phyloP scores from a whole-genome alignment of 345 rosid genomes.

The Salix suchowensis region DNA sequence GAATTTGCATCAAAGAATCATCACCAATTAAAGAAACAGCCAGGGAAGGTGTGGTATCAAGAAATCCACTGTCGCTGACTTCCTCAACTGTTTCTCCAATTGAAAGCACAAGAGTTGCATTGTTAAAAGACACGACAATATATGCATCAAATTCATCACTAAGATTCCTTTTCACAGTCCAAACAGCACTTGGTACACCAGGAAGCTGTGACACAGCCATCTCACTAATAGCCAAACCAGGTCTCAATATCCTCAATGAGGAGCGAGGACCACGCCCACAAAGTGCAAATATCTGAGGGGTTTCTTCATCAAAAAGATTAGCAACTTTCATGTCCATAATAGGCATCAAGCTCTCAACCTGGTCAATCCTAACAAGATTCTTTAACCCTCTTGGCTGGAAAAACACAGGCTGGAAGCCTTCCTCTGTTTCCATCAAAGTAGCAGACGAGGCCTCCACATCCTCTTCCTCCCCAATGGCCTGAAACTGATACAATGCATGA shows the following conservation, averaged over 20 bases:
- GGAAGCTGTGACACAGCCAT: conserved; percentile 99
- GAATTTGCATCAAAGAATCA: conserved; percentile 99
- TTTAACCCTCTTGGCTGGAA: conserved; percentile 88
- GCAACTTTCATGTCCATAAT: conserved; percentile 91
- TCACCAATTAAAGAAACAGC: conserved; percentile 93
- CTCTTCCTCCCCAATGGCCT: conserved; percentile 83
- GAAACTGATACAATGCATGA: conserved; percentile 91
- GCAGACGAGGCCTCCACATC: conserved; percentile 92
- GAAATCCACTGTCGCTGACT: conserved; percentile 95
- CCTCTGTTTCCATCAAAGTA: conserved; percentile 89
- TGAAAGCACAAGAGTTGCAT: conserved; percentile 95
- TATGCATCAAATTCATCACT: conserved; percentile 96
- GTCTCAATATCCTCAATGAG: conserved; percentile 79
- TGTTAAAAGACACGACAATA: conserved; percentile 91
- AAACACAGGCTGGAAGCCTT: conserved; percentile 93
- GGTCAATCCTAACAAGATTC: conserved; percentile 93
- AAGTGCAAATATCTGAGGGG: conserved; percentile 83
- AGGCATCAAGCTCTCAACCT: conserved; percentile 95
- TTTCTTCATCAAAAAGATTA: conserved; percentile 95
- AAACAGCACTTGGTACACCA: conserved; percentile 97
- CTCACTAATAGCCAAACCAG: conserved; percentile 92
- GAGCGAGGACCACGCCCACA: conserved; percentile 99
- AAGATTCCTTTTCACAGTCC: conserved; percentile 93
- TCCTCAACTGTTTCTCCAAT: conserved; percentile 98
- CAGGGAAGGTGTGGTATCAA: conserved; percentile 91